A percentile compares a stretch with the other conserved stretches of the same genome.
phyloP scores from a whole-genome alignment of 352 stramenopile species.

The Pythium biforme region DNA sequence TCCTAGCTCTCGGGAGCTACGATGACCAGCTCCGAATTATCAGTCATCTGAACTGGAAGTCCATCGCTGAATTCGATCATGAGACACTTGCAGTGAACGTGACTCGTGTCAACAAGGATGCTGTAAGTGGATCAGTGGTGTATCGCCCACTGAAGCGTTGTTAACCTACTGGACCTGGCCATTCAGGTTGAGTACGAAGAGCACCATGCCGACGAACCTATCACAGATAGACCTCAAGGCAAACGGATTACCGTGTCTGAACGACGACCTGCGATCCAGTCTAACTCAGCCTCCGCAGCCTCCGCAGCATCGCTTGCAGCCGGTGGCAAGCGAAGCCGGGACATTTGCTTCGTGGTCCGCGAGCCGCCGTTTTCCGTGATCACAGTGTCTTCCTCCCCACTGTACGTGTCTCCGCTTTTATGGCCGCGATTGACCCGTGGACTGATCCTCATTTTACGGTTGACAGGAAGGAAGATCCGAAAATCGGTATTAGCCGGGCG shows the following conservation, averaged over 20 bases:
- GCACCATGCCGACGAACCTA: conserved; percentile 44
- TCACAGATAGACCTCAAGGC: conserved; percentile 58
- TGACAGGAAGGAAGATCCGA: conserved; percentile 64
- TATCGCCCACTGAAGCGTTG: too few species aligned
- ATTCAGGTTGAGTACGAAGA: conserved; percentile 71
- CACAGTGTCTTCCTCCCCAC: conserved; percentile 53
- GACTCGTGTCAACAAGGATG: conserved; percentile 43
- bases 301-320: conserved; percentile 56
- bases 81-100: conserved; percentile 47
- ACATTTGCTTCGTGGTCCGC: conserved; percentile 70
- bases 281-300: conserved; percentile 59
- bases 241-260: conserved; percentile 51
- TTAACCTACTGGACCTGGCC: not conserved
- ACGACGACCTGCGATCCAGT: conserved; percentile 36
- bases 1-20: conserved; percentile 75
- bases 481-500: conserved; percentile 65
- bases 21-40: conserved; percentile 77
- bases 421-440: too few species aligned
- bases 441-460: not conserved
- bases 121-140: conserved; percentile 24
- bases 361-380: conserved; percentile 76
- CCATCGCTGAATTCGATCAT: conserved; percentile 73
- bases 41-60: conserved; percentile 77
- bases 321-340: conserved; percentile 41
- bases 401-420: conserved; percentile 36